Conservation (phyloP, 129 eudicot genomes). For the Calendula officinalis region DNA sequence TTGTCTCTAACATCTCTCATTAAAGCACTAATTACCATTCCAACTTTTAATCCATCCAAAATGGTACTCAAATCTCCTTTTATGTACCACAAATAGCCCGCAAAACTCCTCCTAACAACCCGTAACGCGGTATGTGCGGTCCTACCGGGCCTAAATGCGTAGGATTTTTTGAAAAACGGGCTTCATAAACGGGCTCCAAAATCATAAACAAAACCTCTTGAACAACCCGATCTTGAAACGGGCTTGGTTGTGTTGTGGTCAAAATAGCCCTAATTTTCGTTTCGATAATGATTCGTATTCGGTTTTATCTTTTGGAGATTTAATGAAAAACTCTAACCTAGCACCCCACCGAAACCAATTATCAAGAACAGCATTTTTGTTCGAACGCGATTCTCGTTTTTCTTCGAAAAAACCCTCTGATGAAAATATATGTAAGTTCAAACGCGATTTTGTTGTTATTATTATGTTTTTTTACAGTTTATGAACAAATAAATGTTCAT, state of each 20-base stretch:
- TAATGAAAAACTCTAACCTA: constrained; percentile 59
- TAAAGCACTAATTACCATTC: constrained; percentile 63
- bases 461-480: no score
- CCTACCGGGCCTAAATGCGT: constrained; percentile 92
- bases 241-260: constrained; percentile 60
- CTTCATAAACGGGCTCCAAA: constrained; percentile 87
- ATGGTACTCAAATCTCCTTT: constrained; percentile 87
- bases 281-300: constrained; percentile 62
- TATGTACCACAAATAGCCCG: constrained; percentile 94
- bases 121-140: constrained; percentile 86
- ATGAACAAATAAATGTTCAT: no score
- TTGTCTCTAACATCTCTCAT: constrained; percentile 86
- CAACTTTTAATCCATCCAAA: constrained; percentile 62
- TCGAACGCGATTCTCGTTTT: no score
- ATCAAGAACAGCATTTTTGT: constrained; percentile 82
- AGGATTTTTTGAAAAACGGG: constrained; percentile 79
- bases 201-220: constrained; percentile 95
- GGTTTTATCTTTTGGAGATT: constrained; percentile 70
- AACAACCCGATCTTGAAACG: constrained; percentile 87
- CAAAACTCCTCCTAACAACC: constrained; percentile 90
- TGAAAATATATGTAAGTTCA: no score
- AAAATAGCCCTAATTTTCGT: constrained; percentile 64
- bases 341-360: constrained; percentile 73
- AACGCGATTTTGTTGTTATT: no score
- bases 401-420: no score